Percentiles rank a stretch among this genome's conserved stretches.
These are phyloP conservation scores for Phoma herbarum DNA, from an alignment of 2,329 filamentous ascomycete species.

Conservation along the genomic window DNA sequence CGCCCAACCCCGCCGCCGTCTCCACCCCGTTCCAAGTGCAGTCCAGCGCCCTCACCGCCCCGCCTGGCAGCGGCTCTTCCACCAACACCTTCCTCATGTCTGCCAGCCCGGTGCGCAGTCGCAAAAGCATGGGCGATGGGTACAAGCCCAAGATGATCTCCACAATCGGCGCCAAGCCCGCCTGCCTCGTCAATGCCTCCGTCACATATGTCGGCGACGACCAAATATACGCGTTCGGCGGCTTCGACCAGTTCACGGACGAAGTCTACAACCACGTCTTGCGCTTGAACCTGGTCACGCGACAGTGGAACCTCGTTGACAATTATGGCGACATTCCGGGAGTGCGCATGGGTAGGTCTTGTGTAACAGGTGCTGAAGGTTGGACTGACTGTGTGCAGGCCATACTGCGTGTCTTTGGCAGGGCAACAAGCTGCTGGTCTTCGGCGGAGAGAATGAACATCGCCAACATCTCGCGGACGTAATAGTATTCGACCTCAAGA, in stretches of 20 bases:
- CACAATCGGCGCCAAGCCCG: constrained; percentile 72
- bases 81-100: constrained; percentile 93
- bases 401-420: constrained; percentile 95
- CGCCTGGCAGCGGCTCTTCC: constrained; percentile 64
- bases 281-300: constrained; percentile 82
- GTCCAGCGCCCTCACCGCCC: constrained; percentile 55
- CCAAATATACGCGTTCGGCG: constrained; percentile 96
- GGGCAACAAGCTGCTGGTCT: constrained; percentile 94
- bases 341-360: constrained; percentile 84
- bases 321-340: constrained; percentile 99
- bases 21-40: constrained; percentile 45
- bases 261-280: constrained; percentile 99
- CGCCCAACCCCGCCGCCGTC: constrained; percentile 37
- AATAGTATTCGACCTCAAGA: constrained; percentile 93
- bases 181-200: constrained; percentile 96
- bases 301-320: constrained; percentile 95
- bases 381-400: constrained; percentile 61
- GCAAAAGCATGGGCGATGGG: constrained; percentile 68
- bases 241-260: constrained; percentile 98
- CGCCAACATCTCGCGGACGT: constrained; percentile 94
- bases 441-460: constrained; percentile 98
- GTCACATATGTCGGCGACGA: constrained; percentile 99
- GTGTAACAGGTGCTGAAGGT: not conserved
- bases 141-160: constrained; percentile 84
- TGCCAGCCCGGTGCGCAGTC: constrained; percentile 67